Percentiles rank a stretch among this genome's conserved stretches.
Evolutionary conservation across 495 filamentous ascomycete genomes (phyloP).

Genomic region (Penicillium cosmopolitanum): DNA sequence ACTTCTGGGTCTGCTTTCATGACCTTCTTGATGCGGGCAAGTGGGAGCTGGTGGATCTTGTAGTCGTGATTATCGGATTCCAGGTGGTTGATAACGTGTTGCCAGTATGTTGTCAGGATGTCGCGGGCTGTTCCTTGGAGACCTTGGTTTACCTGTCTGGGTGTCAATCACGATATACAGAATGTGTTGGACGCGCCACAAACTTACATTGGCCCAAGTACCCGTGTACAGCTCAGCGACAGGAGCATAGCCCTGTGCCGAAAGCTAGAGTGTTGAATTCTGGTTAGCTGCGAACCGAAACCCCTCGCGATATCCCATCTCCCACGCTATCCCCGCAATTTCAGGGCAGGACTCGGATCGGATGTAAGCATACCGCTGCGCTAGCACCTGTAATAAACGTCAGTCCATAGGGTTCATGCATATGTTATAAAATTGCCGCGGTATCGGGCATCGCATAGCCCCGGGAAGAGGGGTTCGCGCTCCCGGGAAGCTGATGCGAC

Average conservation of each 20-base stretch:
- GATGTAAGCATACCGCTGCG: slow-evolving; percentile 65
- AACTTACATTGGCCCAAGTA: slow-evolving; percentile 88
- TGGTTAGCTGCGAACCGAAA: slow-evolving; percentile 15
- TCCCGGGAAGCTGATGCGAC: not conserved
- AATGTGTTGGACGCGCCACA: not conserved
- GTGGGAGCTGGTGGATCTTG: slow-evolving; percentile 92
- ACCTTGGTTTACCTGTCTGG: slow-evolving; percentile 84
- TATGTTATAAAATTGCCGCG: not conserved
- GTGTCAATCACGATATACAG: not conserved
- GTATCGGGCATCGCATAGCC: not conserved
- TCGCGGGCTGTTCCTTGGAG: slow-evolving; percentile 92
- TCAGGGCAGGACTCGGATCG: not conserved
- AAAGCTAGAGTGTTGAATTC: slow-evolving; percentile 53
- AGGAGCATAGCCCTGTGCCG: slow-evolving; percentile 78
- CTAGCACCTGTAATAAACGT: slow-evolving; percentile 65
- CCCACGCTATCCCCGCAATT: not conserved
- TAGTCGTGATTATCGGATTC: slow-evolving; percentile 96
- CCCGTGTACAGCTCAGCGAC: slow-evolving; percentile 87
- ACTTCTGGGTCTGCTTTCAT: slow-evolving; percentile 99
- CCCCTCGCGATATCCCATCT: not conserved
- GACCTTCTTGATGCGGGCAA: slow-evolving; percentile 98
- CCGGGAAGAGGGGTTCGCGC: not conserved
- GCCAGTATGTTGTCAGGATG: slow-evolving; percentile 98
- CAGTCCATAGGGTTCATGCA: not conserved
- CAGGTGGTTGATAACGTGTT: slow-evolving; percentile 92